Evolutionary conservation across 441 rosid species (phyloP), one percentile per base, ranked within the genome.

Genomic region (Aquilaria agallochum): DNA sequence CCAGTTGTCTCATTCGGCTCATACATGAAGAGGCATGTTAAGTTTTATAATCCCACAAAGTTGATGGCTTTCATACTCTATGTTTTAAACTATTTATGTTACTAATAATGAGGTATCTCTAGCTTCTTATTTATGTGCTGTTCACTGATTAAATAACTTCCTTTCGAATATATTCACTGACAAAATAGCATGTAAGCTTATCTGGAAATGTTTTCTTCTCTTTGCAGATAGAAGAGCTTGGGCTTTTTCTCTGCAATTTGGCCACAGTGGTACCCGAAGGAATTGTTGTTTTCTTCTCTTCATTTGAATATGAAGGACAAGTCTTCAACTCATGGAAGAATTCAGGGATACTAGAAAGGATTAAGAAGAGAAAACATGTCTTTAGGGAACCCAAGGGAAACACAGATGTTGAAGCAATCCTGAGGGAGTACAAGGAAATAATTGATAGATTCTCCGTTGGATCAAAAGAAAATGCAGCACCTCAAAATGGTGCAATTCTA

Each of bases 241-340:
- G 99, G 65, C 84, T 80, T 48, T 72, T 89, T 76, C 83, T 95
- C 65, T 83, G 98, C 90, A 95, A 95, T 80, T 67, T 95, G 80
- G 91, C 70, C 56, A 72, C 83, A 45, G 72, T 86, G 72, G 89
- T 89, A 76, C 97, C 99, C 13, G 95, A 86, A 76, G 98, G 98
- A 72, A 80, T 92, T 47, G 83, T 95, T 56, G 92, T 89, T 72
- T 95, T 95, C 86, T 92, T 95, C 78, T 86, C 99, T 60, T 95
- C 99, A 56, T 95, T 84, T 67, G 98, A 92, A 48, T 89, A 92
- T 48, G 96, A 89, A 83, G 79, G 72, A 50, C 85, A 77, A 77
- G 96, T 92, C 62, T 85, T 86, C 74, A 75, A 76, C 69, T 77
- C 87, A 56, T 95, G 99, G 99, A 88, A 80, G 68, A 62, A 73